phyloP scores from a whole-genome alignment of 1,139 yeast species.

The Saccharomyces hybrid region DNA sequence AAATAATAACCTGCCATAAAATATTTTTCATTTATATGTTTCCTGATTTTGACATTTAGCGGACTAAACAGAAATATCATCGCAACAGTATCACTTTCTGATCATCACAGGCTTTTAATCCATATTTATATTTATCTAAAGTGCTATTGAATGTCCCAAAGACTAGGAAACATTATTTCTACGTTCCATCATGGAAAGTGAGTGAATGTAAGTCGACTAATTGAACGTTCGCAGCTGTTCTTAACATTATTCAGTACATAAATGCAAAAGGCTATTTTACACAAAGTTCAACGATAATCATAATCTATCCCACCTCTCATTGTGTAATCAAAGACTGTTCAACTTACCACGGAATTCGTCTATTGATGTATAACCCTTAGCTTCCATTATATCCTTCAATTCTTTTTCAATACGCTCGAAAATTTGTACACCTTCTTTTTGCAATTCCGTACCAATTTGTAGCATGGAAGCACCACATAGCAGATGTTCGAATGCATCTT shows the following conservation, averaged over 20 bases:
- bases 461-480: constrained; percentile 29
- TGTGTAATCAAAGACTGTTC: constrained; percentile 11
- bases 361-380: constrained; percentile 24
- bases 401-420: constrained; percentile 22
- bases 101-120: not conserved
- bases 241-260: not conserved
- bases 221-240: not conserved
- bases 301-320: not conserved
- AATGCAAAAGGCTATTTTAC: not conserved
- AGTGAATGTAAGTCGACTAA: not conserved
- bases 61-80: too few species aligned
- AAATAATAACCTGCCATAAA: too few species aligned
- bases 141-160: too few species aligned
- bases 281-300: not conserved
- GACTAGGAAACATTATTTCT: too few species aligned
- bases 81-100: not conserved
- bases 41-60: too few species aligned
- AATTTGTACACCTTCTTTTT: constrained; percentile 23
- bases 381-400: constrained; percentile 21
- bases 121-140: too few species aligned
- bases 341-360: constrained; percentile 29
- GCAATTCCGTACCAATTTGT: constrained; percentile 26
- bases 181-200: not conserved
- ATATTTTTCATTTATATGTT: too few species aligned
- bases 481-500: constrained; percentile 28